Evolutionary conservation across 2,329 filamentous ascomycete species (phyloP).

Genomic region (Alternaria ethzedia): DNA sequence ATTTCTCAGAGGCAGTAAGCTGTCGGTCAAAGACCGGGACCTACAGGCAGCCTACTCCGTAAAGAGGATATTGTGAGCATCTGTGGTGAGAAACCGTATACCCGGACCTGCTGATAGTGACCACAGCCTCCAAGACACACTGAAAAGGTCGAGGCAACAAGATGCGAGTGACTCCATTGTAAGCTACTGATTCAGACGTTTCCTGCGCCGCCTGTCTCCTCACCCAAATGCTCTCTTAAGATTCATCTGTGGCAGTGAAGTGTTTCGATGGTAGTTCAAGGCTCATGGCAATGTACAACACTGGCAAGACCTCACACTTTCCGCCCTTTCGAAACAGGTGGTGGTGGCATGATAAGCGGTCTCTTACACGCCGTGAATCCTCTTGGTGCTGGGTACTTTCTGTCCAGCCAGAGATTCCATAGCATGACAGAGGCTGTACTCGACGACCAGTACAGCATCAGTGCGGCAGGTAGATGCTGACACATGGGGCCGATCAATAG

Average conservation of each 20-base stretch:
- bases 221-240: background rate
- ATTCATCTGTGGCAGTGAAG: background rate
- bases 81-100: background rate
- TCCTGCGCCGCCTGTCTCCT: background rate
- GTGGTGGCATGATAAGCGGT: slow-evolving; percentile 32
- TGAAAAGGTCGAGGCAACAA: background rate
- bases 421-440: slow-evolving; percentile 44
- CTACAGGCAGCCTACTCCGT: background rate
- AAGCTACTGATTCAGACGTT: background rate
- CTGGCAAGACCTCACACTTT: slow-evolving; percentile 1
- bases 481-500: slow-evolving; percentile 42
- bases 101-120: background rate
- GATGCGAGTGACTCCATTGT: background rate
- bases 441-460: slow-evolving; percentile 52
- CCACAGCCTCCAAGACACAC: background rate
- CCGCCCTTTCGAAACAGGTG: slow-evolving; percentile 5
- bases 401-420: slow-evolving; percentile 43
- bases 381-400: slow-evolving; percentile 34
- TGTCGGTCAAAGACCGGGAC: background rate
- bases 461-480: slow-evolving; percentile 47
- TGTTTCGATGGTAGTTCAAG: background rate
- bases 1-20: background rate
- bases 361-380: slow-evolving; percentile 36
- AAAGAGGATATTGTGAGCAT: background rate
- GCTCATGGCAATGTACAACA: background rate